These are phyloP conservation scores for Colletotrichum somersetense DNA, from an alignment of 2,329 filamentous ascomycete species.

Conservation along the genomic window DNA sequence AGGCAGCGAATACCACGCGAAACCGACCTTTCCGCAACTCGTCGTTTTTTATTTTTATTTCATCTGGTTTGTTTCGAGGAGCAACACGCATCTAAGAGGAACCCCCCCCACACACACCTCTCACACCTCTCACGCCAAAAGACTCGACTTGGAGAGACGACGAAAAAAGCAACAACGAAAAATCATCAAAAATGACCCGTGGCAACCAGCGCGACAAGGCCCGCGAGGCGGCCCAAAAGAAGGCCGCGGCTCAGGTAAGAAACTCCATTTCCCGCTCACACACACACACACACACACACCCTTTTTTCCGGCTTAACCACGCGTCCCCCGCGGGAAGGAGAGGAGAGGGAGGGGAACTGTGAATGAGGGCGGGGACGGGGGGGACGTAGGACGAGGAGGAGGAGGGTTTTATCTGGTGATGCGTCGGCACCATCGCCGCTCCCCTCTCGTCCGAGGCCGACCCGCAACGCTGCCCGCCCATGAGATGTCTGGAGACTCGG, in stretches of 20 bases:
- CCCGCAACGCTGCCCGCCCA: not conserved
- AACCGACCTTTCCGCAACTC: not conserved
- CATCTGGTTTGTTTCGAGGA: not conserved
- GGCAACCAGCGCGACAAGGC: slow-evolving; percentile 97
- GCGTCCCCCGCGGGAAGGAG: not conserved
- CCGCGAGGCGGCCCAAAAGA: slow-evolving; percentile 88
- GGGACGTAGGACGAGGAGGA: not conserved
- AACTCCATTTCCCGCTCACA: no score
- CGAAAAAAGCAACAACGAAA: no score
- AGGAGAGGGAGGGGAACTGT: not conserved
- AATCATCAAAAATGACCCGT: slow-evolving; percentile 72
- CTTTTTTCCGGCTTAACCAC: not conserved
- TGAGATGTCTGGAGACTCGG: not conserved
- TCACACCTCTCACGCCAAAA: not conserved
- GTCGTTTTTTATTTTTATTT: not conserved
- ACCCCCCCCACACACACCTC: no score
- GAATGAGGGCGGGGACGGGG: no score
- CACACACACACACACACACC: no score
- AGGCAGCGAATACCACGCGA: not conserved
- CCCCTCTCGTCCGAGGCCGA: not conserved
- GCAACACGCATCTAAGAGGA: no score
- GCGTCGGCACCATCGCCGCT: not conserved
- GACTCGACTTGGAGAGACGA: not conserved
- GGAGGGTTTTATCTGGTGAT: not conserved
- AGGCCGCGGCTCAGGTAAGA: slow-evolving; percentile 70